Evolutionary conservation across 257 asterid genomes (phyloP).

Genomic region (Solanum ossicruentum): DNA sequence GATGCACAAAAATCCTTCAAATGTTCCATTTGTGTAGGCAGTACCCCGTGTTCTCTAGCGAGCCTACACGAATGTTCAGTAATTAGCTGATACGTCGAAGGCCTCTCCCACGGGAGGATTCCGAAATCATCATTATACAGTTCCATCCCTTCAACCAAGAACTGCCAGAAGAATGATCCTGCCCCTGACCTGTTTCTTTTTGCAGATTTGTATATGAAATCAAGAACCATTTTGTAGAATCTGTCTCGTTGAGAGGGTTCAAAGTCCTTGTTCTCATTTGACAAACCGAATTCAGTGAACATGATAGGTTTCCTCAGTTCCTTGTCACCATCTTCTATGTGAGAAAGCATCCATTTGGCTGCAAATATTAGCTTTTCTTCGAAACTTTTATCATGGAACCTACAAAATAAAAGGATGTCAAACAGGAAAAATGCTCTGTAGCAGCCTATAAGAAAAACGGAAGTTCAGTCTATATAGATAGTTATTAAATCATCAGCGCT

Average conservation of each 20-base stretch:
- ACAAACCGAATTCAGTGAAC: slow-evolving; percentile 88
- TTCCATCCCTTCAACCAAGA: slow-evolving; percentile 86
- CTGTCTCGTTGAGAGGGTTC: slow-evolving; percentile 53
- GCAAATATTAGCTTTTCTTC: slow-evolving; percentile 61
- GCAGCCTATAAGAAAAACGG: background rate
- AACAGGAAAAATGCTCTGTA: background rate
- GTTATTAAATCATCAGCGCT: background rate
- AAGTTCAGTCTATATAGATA: background rate
- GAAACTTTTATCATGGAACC: slow-evolving; percentile 72
- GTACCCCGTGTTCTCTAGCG: slow-evolving; percentile 76
- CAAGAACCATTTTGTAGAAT: slow-evolving; percentile 58
- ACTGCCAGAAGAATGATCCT: slow-evolving; percentile 90
- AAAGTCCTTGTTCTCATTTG: slow-evolving; percentile 61
- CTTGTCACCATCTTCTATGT: slow-evolving; percentile 91
- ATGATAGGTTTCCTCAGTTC: slow-evolving; percentile 75
- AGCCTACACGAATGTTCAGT: slow-evolving; percentile 77
- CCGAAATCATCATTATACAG: slow-evolving; percentile 82
- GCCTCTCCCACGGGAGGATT: slow-evolving; percentile 72
- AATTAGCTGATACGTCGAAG: slow-evolving; percentile 48
- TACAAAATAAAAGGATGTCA: slow-evolving; percentile 6
- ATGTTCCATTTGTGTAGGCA: slow-evolving; percentile 56
- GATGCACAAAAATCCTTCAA: slow-evolving; percentile 51
- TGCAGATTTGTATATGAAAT: slow-evolving; percentile 66
- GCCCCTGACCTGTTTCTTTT: slow-evolving; percentile 54
- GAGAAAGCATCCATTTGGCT: slow-evolving; percentile 81